Conservation (phyloP, 495 filamentous ascomycete genomes). For the Pyrenula aspistea region DNA sequence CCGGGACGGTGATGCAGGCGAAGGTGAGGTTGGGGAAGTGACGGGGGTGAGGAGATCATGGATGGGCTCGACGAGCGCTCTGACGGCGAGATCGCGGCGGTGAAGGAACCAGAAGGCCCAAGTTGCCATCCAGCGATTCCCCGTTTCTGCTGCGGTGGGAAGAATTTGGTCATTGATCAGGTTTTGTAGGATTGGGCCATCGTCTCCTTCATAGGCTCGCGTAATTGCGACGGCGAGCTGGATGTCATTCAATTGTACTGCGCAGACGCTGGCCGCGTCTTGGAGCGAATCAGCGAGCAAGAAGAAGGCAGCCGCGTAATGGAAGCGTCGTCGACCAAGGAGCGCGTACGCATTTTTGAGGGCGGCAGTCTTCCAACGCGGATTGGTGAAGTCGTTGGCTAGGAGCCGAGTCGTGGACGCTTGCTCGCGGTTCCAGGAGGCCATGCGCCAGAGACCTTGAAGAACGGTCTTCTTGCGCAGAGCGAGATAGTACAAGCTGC, state of each 20-base stretch:
- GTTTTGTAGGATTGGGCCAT: conserved; percentile 57
- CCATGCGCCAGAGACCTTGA: conserved; percentile 92
- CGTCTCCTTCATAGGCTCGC: conserved; percentile 80
- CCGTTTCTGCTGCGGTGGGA: conserved; percentile 61
- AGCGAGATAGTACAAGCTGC: conserved; percentile 83
- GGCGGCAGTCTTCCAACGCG: conserved; percentile 79
- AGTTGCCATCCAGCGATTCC: conserved; percentile 86
- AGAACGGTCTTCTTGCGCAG: conserved; percentile 85
- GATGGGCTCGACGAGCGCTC: conserved; percentile 52
- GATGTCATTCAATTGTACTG: conserved; percentile 73
- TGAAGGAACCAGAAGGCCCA: conserved; percentile 96
- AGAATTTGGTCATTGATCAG: conserved; percentile 74
- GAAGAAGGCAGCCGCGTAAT: conserved; percentile 95
- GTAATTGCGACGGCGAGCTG: conserved; percentile 87
- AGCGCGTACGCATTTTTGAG: conserved; percentile 97
- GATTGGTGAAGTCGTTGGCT: conserved; percentile 75
- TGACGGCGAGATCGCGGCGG: conserved; percentile 71
- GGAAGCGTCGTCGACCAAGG: conserved; percentile 81
- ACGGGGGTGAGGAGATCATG: background rate
- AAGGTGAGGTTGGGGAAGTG: background rate
- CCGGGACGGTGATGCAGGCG: background rate
- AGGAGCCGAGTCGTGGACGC: conserved; percentile 61
- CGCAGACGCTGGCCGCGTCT: conserved; percentile 75
- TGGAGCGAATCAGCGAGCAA: conserved; percentile 75
- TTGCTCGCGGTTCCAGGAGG: conserved; percentile 82